Conservation (phyloP, 805 yeast species). For the Lipomyces starkeyi region DNA sequence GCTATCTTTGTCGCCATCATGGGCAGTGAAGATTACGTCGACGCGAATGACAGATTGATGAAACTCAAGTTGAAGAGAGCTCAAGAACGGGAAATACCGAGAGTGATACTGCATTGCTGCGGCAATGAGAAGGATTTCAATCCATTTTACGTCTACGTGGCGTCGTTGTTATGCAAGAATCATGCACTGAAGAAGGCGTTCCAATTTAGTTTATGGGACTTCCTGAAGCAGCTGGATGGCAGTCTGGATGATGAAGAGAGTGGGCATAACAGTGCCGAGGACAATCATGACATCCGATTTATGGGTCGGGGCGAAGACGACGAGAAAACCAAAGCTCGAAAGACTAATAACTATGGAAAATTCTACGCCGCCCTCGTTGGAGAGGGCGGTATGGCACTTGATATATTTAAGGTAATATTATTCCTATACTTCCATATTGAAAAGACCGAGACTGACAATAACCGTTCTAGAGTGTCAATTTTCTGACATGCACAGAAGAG, state of each 20-base stretch:
- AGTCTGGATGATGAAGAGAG: slow-evolving; percentile 52
- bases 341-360: slow-evolving; percentile 74
- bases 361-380: slow-evolving; percentile 79
- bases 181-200: slow-evolving; percentile 74
- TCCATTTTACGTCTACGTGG: slow-evolving; percentile 86
- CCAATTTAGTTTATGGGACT: slow-evolving; percentile 91
- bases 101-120: slow-evolving; percentile 83
- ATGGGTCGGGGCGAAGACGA: slow-evolving; percentile 41
- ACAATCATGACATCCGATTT: slow-evolving; percentile 39
- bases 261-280: slow-evolving; percentile 45
- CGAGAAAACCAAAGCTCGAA: slow-evolving; percentile 63
- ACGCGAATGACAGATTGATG: slow-evolving; percentile 81
- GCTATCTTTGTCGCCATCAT: slow-evolving; percentile 92
- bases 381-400: slow-evolving; percentile 75
- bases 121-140: slow-evolving; percentile 82
- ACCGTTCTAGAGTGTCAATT: slow-evolving; percentile 34
- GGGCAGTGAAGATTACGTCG: slow-evolving; percentile 93
- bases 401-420: slow-evolving; percentile 53
- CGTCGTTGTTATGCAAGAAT: slow-evolving; percentile 73
- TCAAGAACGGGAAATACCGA: slow-evolving; percentile 87
- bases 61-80: slow-evolving; percentile 76
- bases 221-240: slow-evolving; percentile 70
- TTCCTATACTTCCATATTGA: neutral
- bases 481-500: slow-evolving; percentile 21
- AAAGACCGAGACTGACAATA: neutral